Conservation (phyloP, 805 yeast species). For the Yarrowia porcina region DNA sequence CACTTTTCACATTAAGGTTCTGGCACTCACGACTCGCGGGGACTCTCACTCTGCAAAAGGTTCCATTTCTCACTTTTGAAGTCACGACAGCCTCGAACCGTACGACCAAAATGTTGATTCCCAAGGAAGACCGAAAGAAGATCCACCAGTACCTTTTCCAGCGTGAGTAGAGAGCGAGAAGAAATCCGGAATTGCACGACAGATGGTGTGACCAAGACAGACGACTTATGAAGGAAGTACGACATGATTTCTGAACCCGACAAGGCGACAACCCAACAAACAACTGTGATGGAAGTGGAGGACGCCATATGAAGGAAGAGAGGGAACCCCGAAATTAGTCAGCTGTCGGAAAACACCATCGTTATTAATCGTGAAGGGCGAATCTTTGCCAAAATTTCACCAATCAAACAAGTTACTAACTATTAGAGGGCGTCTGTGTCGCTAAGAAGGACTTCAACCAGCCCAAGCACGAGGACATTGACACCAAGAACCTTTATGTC, state of each 20-base stretch:
- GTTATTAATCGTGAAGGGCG: not conserved
- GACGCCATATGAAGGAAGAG: not conserved
- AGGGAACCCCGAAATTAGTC: not conserved
- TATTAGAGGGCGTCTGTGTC: conserved; percentile 87
- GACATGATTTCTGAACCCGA: not conserved
- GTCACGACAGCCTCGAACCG: conserved; percentile 21
- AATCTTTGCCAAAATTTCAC: no score
- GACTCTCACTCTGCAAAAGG: conserved; percentile 19
- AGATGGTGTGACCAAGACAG: not conserved
- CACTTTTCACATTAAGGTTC: conserved; percentile 21
- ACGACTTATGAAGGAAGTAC: not conserved
- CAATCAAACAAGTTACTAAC: conserved; percentile 32
- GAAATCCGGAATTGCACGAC: not conserved
- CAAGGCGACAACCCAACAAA: not conserved
- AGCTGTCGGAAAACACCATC: not conserved
- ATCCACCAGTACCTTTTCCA: conserved; percentile 98
- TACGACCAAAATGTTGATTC: conserved; percentile 82
- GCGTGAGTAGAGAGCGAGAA: conserved; percentile 57
- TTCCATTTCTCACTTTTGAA: conserved; percentile 26
- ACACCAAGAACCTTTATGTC: conserved; percentile 94
- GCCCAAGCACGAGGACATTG: conserved; percentile 97
- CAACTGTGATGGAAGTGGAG: not conserved
- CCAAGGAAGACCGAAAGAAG: conserved; percentile 99
- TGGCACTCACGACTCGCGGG: conserved; percentile 22
- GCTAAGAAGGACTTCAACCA: conserved; percentile 99